Evolutionary conservation across 306 rosid species (phyloP).

Genomic region (Cicer pinnatifidum): DNA sequence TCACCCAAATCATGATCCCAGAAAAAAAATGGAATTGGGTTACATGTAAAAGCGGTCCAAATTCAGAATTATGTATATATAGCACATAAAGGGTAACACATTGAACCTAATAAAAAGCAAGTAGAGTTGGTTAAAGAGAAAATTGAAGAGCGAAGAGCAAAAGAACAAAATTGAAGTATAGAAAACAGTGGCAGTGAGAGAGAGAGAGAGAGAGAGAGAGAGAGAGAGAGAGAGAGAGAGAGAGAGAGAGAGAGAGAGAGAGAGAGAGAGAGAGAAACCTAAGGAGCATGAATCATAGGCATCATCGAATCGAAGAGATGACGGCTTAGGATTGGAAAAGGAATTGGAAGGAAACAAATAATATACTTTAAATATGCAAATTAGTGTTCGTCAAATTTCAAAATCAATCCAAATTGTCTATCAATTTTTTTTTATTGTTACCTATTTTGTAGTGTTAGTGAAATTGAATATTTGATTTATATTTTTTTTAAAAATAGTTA

Average conservation of each 20-base stretch:
- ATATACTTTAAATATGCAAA: too few relatives aligned
- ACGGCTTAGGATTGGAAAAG: too few relatives aligned
- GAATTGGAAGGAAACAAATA: too few relatives aligned
- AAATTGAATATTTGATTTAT: too few relatives aligned
- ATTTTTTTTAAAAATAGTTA: too few relatives aligned
- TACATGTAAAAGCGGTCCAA: background rate
- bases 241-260: background rate
- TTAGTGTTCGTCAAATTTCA: too few relatives aligned
- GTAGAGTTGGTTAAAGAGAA: background rate
- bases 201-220: too few relatives aligned
- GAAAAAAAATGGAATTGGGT: background rate
- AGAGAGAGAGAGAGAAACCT: background rate
- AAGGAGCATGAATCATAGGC: constrained; percentile 14
- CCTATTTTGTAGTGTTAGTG: too few relatives aligned
- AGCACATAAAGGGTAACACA: background rate
- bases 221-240: too few relatives aligned
- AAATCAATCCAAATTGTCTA: too few relatives aligned
- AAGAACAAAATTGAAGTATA: background rate
- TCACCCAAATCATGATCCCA: constrained; percentile 3
- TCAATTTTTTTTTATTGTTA: too few relatives aligned
- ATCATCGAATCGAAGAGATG: background rate
- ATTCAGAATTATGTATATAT: background rate
- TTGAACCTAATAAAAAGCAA: background rate
- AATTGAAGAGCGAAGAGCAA: background rate
- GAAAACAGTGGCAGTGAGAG: background rate